phyloP scores from a whole-genome alignment of 2,329 filamentous ascomycete species.

The Grosmannia clavigera region DNA sequence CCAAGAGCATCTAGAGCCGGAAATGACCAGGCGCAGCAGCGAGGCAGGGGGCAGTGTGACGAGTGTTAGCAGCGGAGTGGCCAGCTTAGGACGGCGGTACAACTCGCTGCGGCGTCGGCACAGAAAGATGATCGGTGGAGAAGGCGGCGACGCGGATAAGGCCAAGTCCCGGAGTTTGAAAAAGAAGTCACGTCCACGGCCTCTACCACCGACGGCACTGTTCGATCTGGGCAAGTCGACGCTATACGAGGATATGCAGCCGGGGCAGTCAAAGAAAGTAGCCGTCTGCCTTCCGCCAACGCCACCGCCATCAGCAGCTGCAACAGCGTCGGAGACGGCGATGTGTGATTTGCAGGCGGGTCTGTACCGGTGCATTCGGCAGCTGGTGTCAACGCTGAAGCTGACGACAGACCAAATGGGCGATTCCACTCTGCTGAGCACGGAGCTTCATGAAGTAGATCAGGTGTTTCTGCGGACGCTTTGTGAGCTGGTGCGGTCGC shows the following conservation, averaged over 20 bases:
- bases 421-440: constrained; percentile 9
- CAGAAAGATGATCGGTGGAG: not conserved
- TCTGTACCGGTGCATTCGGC: constrained; percentile 36
- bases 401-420: constrained; percentile 9
- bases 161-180: not conserved
- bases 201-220: not conserved
- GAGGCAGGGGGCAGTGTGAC: not conserved
- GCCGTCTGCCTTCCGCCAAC: not conserved
- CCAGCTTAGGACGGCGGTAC: constrained; percentile 5
- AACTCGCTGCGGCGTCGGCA: constrained; percentile 5
- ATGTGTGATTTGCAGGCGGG: constrained; percentile 35
- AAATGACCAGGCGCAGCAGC: not conserved
- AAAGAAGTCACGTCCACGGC: not conserved
- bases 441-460: constrained; percentile 18
- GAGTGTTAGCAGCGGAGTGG: not conserved
- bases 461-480: constrained; percentile 26
- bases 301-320: constrained; percentile 2
- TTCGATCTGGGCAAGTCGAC: not conserved
- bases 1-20: not conserved
- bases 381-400: constrained; percentile 37
- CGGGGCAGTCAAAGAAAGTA: not conserved
- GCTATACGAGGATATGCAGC: not conserved
- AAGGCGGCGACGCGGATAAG: not conserved
- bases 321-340: constrained; percentile 9
- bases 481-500: constrained; percentile 28